A percentile compares a stretch with the other conserved stretches of the same genome.
These are phyloP conservation scores for Trametes cubensis DNA, from an alignment of 768 basidiomycete species.

Conservation along the genomic window DNA sequence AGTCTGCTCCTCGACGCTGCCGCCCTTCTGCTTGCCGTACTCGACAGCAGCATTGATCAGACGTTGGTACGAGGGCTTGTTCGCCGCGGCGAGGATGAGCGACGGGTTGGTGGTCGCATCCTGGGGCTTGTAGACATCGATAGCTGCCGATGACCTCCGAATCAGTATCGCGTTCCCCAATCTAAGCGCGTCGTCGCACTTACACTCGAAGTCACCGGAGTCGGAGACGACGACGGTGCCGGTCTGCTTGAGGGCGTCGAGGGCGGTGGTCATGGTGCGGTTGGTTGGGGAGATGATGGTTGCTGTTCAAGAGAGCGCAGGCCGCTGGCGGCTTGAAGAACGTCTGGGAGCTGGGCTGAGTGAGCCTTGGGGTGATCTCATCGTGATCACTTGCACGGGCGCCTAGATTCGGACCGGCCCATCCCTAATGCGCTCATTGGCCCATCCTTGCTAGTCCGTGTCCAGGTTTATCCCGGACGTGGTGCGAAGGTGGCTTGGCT, in stretches of 20 bases:
- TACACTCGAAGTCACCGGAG: conserved; percentile 93
- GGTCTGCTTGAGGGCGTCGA: conserved; percentile 84
- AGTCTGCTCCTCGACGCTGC: conserved; percentile 71
- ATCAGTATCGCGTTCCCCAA: conserved; percentile 19
- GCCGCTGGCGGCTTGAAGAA: conserved; percentile 4
- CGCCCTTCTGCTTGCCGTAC: conserved; percentile 81
- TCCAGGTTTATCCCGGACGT: conserved; percentile 9
- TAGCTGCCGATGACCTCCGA: conserved; percentile 54
- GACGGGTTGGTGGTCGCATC: conserved; percentile 99
- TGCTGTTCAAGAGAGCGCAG: conserved; percentile 5
- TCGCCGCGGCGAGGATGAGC: conserved; percentile 89
- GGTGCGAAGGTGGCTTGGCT: background rate
- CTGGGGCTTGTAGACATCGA: conserved; percentile 95
- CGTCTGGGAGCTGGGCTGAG: conserved; percentile 5
- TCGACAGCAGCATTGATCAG: conserved; percentile 77
- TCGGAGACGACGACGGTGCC: conserved; percentile 97
- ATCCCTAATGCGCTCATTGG: conserved; percentile 2
- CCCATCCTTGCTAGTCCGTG: background rate
- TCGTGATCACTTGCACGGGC: conserved; percentile 15
- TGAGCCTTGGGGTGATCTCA: conserved; percentile 20
- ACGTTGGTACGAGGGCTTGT: conserved; percentile 82
- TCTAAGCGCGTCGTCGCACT: conserved; percentile 27
- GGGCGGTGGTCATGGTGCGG: conserved; percentile 69
- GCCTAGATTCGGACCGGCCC: conserved; percentile 8
- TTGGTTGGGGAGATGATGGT: conserved; percentile 18